Base-by-base conservation (phyloP, 208 protist genomes). In the Acanthamoeba comandoni region DNA sequence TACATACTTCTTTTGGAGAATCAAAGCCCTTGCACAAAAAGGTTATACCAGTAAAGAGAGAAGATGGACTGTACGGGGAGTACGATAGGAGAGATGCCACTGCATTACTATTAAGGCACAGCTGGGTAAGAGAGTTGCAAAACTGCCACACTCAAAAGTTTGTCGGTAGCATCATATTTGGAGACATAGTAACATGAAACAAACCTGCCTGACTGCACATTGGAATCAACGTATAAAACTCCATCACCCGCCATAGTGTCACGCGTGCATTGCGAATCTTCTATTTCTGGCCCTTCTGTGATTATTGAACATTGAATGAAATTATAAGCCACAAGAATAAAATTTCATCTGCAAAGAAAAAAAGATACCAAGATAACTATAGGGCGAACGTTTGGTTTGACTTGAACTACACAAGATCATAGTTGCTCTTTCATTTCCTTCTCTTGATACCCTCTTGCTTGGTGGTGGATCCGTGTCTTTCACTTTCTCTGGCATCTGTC, bases 231-330 rank as follows among this genome's bases (percentile, higher is more conserved):
- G 2, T 80, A 53, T 3, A 80, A 53, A 24, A 80, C 71, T 9
- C 71, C 71, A 19, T 80, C 71, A 53, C 71, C 39, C 9, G 71
- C 71, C 71, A 80, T 80, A 15, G 71, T 80, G 71, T 80, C 71
- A 3, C 71, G 35, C 19, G 71, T 62, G 22, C 71, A 80, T 53
- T 62, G 49, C 48, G 69, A 57, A 22, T 77, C 48, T 29, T n/a
- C 51, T 29, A 53, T 26, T 13, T 80, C 71, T 57, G 35, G 35
- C 35, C 35, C 35, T 43, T 43, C 35, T 43, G 35, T 43, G 35
- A 43, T 43, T 7, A 43, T 43, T 43, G 35, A 43, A 43, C 5
- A 5, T 43, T 43, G 35, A 43, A 43, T 7, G 35, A 43, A 7
- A 43, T 5, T 43, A 43, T 43, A 43, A 43, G 35, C 35, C 35